Evolutionary conservation across 495 filamentous ascomycete genomes (phyloP).

Genomic region (Poronia punctata): DNA sequence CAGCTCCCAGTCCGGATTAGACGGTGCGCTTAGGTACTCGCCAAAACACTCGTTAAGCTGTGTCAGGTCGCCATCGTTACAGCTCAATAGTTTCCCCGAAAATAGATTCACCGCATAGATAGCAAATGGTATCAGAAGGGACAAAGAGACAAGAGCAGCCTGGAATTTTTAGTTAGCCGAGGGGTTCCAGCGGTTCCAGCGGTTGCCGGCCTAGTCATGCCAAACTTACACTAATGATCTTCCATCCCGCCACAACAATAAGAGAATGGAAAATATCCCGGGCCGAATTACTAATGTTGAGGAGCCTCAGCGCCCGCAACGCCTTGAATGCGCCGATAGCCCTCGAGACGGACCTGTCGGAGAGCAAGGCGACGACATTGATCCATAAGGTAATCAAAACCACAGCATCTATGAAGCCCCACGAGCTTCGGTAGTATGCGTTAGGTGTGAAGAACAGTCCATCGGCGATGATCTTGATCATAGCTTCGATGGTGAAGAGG

Average conservation of each 20-base stretch:
- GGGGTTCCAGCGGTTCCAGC: neutral
- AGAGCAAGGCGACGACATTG: constrained; percentile 77
- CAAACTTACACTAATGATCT: constrained; percentile 57
- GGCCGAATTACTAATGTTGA: constrained; percentile 95
- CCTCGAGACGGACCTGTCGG: constrained; percentile 72
- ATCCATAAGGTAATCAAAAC: constrained; percentile 95
- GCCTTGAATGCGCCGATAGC: constrained; percentile 97
- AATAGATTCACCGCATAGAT: constrained; percentile 94
- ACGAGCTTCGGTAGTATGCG: constrained; percentile 91
- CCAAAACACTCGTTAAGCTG: constrained; percentile 69
- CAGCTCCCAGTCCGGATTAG: constrained; percentile 64
- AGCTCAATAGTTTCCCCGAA: constrained; percentile 67
- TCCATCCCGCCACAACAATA: constrained; percentile 86
- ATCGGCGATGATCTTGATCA: constrained; percentile 92
- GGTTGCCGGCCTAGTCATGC: neutral
- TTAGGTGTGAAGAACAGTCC: constrained; percentile 97
- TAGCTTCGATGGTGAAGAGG: constrained; percentile 79
- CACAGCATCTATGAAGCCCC: constrained; percentile 93
- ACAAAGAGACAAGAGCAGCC: constrained; percentile 89
- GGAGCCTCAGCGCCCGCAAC: constrained; percentile 80
- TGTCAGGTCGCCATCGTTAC: constrained; percentile 65
- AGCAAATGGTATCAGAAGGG: constrained; percentile 90
- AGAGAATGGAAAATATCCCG: constrained; percentile 95
- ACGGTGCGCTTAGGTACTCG: constrained; percentile 73
- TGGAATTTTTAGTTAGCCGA: constrained; percentile 20